phyloP scores from a whole-genome alignment of 2,329 filamentous ascomycete genomes.

The Talaromyces rugulosus region DNA sequence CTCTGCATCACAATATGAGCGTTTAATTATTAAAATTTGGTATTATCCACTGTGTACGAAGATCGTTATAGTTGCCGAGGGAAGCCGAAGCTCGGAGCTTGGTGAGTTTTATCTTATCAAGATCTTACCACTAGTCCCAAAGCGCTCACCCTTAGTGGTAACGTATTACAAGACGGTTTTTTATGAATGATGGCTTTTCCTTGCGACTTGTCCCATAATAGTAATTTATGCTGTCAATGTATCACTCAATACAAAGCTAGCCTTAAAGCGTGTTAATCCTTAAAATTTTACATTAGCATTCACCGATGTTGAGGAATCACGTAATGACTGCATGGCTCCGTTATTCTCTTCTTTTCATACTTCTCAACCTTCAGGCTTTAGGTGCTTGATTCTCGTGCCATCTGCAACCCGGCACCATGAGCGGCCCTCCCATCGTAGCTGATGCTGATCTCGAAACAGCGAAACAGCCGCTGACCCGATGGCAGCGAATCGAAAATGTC shows the following conservation, averaged over 20 bases:
- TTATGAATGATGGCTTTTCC: background rate
- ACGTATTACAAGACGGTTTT: background rate
- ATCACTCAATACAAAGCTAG: background rate
- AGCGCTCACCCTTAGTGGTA: background rate
- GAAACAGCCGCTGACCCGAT: slow-evolving; percentile 11
- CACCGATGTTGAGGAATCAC: background rate
- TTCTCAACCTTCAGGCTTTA: background rate
- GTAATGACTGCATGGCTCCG: background rate
- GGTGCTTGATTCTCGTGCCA: background rate
- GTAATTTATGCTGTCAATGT: background rate
- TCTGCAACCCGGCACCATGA: background rate
- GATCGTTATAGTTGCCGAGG: background rate
- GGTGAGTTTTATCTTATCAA: background rate
- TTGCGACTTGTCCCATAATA: background rate
- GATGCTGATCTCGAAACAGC: background rate
- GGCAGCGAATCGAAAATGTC: slow-evolving; percentile 12
- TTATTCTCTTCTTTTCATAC: background rate
- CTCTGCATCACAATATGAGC: background rate
- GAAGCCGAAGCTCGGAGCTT: background rate
- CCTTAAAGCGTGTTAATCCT: background rate
- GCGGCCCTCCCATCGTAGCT: background rate
- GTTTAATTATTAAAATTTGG: background rate
- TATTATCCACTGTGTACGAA: background rate
- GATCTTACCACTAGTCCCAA: background rate
- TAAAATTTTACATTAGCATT: background rate